These are phyloP conservation scores for Biscogniauxia mediterranea DNA, from an alignment of 2,329 filamentous ascomycete genomes.

Conservation along the genomic window DNA sequence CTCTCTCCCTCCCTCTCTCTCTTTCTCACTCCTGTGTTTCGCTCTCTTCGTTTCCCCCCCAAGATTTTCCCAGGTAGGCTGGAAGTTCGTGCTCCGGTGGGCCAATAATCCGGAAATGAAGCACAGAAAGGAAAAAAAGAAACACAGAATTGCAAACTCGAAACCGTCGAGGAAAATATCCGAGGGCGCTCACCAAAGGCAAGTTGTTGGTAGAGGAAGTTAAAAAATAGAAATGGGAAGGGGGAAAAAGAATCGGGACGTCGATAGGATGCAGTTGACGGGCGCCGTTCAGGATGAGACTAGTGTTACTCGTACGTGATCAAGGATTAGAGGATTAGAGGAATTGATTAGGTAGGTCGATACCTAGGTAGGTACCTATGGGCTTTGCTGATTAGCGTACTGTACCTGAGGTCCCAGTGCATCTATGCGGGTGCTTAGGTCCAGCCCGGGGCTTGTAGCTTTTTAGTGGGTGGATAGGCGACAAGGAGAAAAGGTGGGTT, in stretches of 20 bases:
- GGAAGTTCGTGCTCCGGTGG: slow-evolving; percentile 12
- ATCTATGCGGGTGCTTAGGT: too few relatives aligned
- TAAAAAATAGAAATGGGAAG: not conserved
- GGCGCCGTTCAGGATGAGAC: slow-evolving; percentile 8
- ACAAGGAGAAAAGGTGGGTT: not conserved
- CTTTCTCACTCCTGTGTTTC: not conserved
- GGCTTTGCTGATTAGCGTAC: too few relatives aligned
- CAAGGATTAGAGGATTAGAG: not conserved
- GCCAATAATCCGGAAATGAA: not conserved
- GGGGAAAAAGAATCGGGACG: not conserved
- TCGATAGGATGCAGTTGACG: slow-evolving; percentile 2
- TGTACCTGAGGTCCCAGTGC: too few relatives aligned
- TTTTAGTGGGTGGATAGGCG: too few relatives aligned
- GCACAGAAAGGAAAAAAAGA: not conserved
- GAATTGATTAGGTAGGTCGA: not conserved
- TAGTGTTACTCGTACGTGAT: slow-evolving; percentile 9
- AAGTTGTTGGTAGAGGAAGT: not conserved
- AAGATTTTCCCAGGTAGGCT: slow-evolving; percentile 16
- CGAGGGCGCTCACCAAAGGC: not conserved
- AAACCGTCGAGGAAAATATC: not conserved
- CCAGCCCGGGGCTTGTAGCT: not conserved
- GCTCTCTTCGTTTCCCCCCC: slow-evolving; percentile 14
- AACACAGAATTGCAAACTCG: not conserved
- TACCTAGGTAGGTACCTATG: too few relatives aligned
- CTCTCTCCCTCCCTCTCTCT: slow-evolving; percentile 7